Evolutionary conservation across 441 rosid species (phyloP).

Genomic region (Mallotus japonicus): DNA sequence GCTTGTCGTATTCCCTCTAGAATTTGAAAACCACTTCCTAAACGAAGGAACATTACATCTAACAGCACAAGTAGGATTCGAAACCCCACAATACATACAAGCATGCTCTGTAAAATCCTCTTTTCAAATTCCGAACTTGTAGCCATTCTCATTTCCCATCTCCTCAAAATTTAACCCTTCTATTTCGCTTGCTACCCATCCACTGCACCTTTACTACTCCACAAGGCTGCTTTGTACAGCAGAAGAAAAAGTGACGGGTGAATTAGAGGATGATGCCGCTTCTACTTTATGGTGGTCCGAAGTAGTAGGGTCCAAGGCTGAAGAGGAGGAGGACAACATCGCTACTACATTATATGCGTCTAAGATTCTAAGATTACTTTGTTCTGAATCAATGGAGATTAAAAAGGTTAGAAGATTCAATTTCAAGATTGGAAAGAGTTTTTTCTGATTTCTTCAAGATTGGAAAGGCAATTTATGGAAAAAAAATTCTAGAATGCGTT

Average conservation of each 20-base stretch:
- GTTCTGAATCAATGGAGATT: constrained; percentile 62
- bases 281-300: constrained; percentile 57
- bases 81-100: constrained; percentile 92
- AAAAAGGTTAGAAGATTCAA: too few relatives aligned
- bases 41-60: constrained; percentile 97
- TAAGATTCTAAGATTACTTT: constrained; percentile 33
- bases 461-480: too few relatives aligned
- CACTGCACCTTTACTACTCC: constrained; percentile 35
- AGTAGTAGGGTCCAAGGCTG: constrained; percentile 54
- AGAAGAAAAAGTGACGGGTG: constrained; percentile 25
- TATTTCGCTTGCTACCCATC: constrained; percentile 37
- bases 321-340: constrained; percentile 24
- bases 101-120: constrained; percentile 91
- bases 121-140: constrained; percentile 55
- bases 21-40: constrained; percentile 98
- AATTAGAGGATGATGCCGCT: constrained; percentile 32
- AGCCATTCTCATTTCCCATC: constrained; percentile 74
- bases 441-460: too few relatives aligned
- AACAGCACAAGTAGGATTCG: constrained; percentile 96
- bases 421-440: too few relatives aligned
- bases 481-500: too few relatives aligned
- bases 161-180: constrained; percentile 85
- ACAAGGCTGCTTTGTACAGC: constrained; percentile 28
- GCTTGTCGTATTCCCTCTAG: constrained; percentile 96
- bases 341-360: constrained; percentile 67